These are phyloP conservation scores for Diplogelasinospora grovesii DNA, from an alignment of 495 filamentous ascomycete genomes.

Conservation along the genomic window DNA sequence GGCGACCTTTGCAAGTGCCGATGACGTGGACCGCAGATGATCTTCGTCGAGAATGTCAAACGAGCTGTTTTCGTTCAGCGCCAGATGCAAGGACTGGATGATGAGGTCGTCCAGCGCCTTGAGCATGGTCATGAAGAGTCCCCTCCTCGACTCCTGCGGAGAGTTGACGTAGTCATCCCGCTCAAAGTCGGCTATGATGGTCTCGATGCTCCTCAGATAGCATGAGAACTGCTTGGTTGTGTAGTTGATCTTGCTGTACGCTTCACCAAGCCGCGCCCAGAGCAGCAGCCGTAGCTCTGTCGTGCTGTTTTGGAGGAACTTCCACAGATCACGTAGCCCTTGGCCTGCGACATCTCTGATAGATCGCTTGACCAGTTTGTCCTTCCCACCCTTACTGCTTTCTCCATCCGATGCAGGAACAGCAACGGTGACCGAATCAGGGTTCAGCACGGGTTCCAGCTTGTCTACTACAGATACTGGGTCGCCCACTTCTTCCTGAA, in stretches of 20 bases:
- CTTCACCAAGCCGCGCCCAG: conserved; percentile 80
- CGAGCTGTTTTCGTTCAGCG: conserved; percentile 60
- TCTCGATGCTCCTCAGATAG: conserved; percentile 74
- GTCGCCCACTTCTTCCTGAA: conserved; percentile 58
- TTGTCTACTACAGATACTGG: conserved; percentile 80
- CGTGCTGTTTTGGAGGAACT: conserved; percentile 73
- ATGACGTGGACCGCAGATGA: conserved; percentile 63
- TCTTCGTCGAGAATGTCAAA: conserved; percentile 81
- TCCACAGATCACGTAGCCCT: conserved; percentile 65
- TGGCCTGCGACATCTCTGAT: conserved; percentile 39
- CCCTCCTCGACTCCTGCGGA: conserved; percentile 54
- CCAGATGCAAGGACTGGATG: conserved; percentile 53
- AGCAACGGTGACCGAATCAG: conserved; percentile 47
- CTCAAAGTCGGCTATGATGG: conserved; percentile 67
- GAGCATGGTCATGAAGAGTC: conserved; percentile 64
- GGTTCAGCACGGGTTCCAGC: conserved; percentile 85
- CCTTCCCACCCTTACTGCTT: conserved; percentile 3
- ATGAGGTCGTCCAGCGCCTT: conserved; percentile 71
- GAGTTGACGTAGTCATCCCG: conserved; percentile 54
- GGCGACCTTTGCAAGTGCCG: conserved; percentile 56
- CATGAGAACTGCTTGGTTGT: conserved; percentile 81
- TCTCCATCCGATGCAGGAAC: conserved; percentile 8
- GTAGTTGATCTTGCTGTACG: conserved; percentile 78
- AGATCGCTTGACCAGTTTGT: conserved; percentile 22
- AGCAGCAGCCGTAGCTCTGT: conserved; percentile 76